phyloP scores from a whole-genome alignment of 2,329 filamentous ascomycete genomes.

The Pseudogymnoascus sp. region DNA sequence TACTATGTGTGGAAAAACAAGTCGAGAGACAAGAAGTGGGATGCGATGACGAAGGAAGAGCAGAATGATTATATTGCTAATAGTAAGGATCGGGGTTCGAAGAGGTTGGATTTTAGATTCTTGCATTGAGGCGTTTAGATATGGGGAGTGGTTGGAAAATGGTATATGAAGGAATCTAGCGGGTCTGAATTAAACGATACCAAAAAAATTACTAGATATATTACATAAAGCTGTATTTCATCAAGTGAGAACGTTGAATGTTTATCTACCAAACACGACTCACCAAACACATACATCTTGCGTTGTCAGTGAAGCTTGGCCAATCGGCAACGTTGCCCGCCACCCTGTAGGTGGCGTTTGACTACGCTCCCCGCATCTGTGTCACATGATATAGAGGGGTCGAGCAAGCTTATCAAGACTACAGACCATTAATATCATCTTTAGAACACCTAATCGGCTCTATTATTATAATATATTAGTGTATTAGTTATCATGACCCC shows the following conservation, averaged over 20 bases:
- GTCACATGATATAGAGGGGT: constrained; percentile 7
- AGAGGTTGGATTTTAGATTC: constrained; percentile 32
- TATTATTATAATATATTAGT: constrained; percentile 1
- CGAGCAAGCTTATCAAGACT: neutral
- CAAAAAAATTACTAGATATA: neutral
- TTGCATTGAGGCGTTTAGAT: constrained; percentile 22
- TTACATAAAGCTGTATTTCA: neutral
- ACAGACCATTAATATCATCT: neutral
- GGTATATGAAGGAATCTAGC: neutral
- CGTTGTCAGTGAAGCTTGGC: neutral
- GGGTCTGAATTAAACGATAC: neutral
- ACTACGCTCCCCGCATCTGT: neutral
- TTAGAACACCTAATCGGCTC: neutral
- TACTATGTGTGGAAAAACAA: constrained; percentile 41
- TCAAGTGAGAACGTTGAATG: neutral
- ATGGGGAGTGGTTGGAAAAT: neutral
- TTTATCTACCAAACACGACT: neutral
- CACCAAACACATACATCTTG: neutral
- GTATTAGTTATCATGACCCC: neutral
- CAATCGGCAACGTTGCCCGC: constrained; percentile 4
- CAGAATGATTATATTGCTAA: constrained; percentile 36
- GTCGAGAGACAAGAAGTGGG: constrained; percentile 34
- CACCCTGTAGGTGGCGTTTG: neutral
- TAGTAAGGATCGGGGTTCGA: constrained; percentile 31
- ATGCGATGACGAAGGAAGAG: constrained; percentile 36